These are phyloP conservation scores for Austroboletus eburneus DNA, from an alignment of 768 basidiomycete genomes.

Conservation along the genomic window DNA sequence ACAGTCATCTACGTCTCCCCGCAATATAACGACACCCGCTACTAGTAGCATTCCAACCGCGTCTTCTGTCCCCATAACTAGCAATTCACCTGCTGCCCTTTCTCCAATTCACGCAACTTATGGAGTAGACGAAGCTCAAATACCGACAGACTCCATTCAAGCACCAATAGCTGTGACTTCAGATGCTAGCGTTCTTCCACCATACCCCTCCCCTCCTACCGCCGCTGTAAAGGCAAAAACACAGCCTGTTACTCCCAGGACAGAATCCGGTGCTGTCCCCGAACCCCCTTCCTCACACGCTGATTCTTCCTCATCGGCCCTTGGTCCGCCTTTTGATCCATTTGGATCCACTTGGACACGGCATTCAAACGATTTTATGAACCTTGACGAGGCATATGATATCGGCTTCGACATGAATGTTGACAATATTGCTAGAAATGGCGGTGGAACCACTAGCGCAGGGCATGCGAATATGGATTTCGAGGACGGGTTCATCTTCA, in stretches of 20 bases:
- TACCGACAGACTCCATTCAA: constrained; percentile 12
- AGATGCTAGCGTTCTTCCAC: constrained; percentile 22
- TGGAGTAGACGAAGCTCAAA: constrained; percentile 17
- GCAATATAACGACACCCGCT: constrained; percentile 20
- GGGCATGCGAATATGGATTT: constrained; percentile 41
- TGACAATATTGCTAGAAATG: constrained; percentile 32
- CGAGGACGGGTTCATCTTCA: constrained; percentile 55
- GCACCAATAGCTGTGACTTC: constrained; percentile 10
- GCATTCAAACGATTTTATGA: constrained; percentile 34
- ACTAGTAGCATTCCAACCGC: constrained; percentile 9
- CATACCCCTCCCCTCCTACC: constrained; percentile 61
- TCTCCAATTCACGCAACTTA: constrained; percentile 12
- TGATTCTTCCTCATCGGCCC: constrained; percentile 17
- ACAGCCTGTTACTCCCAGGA: constrained; percentile 3
- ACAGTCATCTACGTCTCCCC: constrained; percentile 27
- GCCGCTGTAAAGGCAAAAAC: constrained; percentile 25
- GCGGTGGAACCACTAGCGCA: constrained; percentile 19
- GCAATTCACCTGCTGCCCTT: constrained; percentile 12
- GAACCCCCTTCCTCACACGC: constrained; percentile 12
- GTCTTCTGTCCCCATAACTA: constrained; percentile 6
- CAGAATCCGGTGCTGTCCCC: constrained; percentile 25
- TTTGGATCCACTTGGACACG: constrained; percentile 43
- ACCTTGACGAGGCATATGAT: constrained; percentile 33
- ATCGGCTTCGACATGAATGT: constrained; percentile 49
- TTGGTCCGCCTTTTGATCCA: constrained; percentile 37